Percentiles rank a stretch among this genome's conserved stretches.
These are phyloP conservation scores for Cadophora sp. DNA, from an alignment of 2,329 filamentous ascomycete genomes.

Conservation along the genomic window DNA sequence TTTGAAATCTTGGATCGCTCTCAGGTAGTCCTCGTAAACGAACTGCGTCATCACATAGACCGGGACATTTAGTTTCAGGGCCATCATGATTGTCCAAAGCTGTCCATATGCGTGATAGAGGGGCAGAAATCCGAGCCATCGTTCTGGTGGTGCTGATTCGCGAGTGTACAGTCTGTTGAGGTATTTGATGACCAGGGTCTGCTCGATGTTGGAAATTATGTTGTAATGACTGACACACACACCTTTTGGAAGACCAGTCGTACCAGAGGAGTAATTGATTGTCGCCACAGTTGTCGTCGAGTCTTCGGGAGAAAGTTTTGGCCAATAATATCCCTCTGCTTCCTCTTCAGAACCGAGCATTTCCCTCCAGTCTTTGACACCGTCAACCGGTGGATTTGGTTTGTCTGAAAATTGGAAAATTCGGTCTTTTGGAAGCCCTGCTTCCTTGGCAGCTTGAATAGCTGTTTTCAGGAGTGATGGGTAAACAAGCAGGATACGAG, in stretches of 20 bases:
- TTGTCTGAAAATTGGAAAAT: conserved; percentile 58
- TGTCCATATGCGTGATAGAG: conserved; percentile 69
- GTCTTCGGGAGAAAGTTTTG: conserved; percentile 51
- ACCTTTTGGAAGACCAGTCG: conserved; percentile 71
- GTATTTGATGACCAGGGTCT: conserved; percentile 55
- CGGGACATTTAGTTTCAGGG: conserved; percentile 51
- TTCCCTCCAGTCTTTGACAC: conserved; percentile 67
- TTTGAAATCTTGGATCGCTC: conserved; percentile 55
- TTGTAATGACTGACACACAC: conserved; percentile 61
- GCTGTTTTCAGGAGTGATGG: conserved; percentile 53
- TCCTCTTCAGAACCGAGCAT: conserved; percentile 60
- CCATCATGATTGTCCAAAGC: conserved; percentile 57
- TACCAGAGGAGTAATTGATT: conserved; percentile 69
- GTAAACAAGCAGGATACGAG: conserved; percentile 58
- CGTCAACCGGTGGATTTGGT: conserved; percentile 41
- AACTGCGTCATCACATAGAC: conserved; percentile 65
- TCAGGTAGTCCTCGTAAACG: conserved; percentile 60
- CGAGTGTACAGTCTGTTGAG: conserved; percentile 48
- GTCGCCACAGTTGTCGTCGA: conserved; percentile 58
- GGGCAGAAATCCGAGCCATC: conserved; percentile 67
- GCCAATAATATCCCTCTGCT: conserved; percentile 67
- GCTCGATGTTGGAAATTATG: conserved; percentile 47
- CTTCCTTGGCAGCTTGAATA: conserved; percentile 52
- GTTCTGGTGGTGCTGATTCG: conserved; percentile 51
- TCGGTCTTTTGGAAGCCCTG: conserved; percentile 49